Conservation (phyloP, 441 rosid genomes). For the Pelargonium australe region DNA sequence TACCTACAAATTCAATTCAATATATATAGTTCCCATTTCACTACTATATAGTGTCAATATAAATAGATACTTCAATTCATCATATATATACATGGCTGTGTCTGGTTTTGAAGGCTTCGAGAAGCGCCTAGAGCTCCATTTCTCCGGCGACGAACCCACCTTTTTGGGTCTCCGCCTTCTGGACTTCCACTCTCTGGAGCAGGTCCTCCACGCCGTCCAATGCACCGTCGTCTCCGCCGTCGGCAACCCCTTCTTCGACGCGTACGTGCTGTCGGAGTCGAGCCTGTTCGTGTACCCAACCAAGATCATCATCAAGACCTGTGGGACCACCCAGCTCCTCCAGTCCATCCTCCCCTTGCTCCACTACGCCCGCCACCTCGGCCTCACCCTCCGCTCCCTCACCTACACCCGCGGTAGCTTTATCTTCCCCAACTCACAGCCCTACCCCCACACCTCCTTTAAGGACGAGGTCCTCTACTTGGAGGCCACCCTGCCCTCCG, state of each 20-base stretch:
- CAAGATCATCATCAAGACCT: slow-evolving; percentile 89
- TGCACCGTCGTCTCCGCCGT: slow-evolving; percentile 91
- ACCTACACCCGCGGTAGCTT: slow-evolving; percentile 87
- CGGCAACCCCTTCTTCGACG: slow-evolving; percentile 68
- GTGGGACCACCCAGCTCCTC: slow-evolving; percentile 93
- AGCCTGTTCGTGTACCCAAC: slow-evolving; percentile 89
- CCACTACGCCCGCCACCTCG: slow-evolving; percentile 46
- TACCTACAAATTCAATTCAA: no score
- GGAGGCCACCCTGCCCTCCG: slow-evolving; percentile 52
- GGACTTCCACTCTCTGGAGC: slow-evolving; percentile 58
- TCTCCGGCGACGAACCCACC: slow-evolving; percentile 45
- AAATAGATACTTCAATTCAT: no score
- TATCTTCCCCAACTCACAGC: slow-evolving; percentile 84
- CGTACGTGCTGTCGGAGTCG: slow-evolving; percentile 91
- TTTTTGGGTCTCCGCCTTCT: slow-evolving; percentile 68
- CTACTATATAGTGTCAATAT: no score
- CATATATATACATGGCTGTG: slow-evolving; percentile 58
- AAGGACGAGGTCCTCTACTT: slow-evolving; percentile 61
- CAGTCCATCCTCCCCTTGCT: slow-evolving; percentile 78
- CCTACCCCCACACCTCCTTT: slow-evolving; percentile 84
- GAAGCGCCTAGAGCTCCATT: slow-evolving; percentile 86
- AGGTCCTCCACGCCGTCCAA: slow-evolving; percentile 62
- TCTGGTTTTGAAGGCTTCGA: slow-evolving; percentile 97
- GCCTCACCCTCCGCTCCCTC: slow-evolving; percentile 55
- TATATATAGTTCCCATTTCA: no score